Base-by-base conservation (phyloP, 1,284 basidiomycete genomes). In the Vanrija sp. region DNA sequence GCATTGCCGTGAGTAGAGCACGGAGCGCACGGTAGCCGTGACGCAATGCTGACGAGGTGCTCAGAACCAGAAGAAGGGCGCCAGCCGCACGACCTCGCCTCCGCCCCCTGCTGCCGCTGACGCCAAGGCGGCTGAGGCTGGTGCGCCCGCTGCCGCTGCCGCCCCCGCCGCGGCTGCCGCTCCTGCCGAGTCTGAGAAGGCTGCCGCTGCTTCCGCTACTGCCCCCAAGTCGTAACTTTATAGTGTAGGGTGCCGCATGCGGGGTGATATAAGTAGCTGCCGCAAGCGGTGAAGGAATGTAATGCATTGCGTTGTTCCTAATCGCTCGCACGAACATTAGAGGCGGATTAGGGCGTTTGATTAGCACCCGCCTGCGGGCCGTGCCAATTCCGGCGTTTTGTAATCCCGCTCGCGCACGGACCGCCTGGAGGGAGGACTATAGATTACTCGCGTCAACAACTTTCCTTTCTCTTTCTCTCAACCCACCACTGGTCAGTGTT, bases 1-100 rank as follows among this genome's bases (percentile, higher is more conserved):
- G 78, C 43, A 79, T 80, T 59, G 77, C 78, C 46, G 70, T 69
- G 54, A 31, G 31, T 31, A 27, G 7, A 10, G 25, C 45, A 14
- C 20, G 22, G 36, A 23, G 45, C 22, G 43, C 20, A 36, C 19
- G n/a, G 9, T 14, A 35, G 36, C 36, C 14, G 16, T 19, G 27
- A 15, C 22, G 2, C 2, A 4, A n/a, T n/a, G n/a, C 45, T 42
- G 46, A 47, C 46, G 20, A 37, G 10, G 12, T 31, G 10, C 14
- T 9, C 52, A 73, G 71, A 65, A 61, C 31, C 67, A 71, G 62
- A 74, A 72, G 64, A 70, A 70, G 64, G 59, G 47, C 16, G 50
- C 59, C 36, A 41, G 47, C 39, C 38, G 27, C 12, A 14, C 48
- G 6, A 54, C 47, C 31, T 41, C 51, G 18, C 47, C 54, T 19